Conservation (phyloP, 192 early-diverging fungal genomes). For the Gaertneriomyces sp. region DNA sequence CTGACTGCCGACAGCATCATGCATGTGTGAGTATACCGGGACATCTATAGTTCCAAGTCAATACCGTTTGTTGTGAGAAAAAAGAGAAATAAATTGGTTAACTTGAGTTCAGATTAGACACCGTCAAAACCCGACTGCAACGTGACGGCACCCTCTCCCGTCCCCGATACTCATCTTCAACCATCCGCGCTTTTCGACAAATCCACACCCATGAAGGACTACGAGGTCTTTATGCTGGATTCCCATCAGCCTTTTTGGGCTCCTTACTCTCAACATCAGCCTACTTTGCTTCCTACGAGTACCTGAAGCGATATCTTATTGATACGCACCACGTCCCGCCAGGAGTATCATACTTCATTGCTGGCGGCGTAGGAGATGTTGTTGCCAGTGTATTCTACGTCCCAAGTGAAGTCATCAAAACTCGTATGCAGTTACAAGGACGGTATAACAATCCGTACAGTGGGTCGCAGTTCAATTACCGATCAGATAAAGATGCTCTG, state of each 20-base stretch:
- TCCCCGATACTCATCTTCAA: conserved; percentile 10
- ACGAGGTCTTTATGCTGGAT: conserved; percentile 34
- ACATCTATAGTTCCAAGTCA: background rate
- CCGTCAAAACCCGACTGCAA: conserved; percentile 38
- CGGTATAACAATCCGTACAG: conserved; percentile 66
- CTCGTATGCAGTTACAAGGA: conserved; percentile 87
- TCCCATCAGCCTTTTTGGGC: conserved; percentile 31
- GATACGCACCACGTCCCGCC: background rate
- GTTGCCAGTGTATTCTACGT: conserved; percentile 34
- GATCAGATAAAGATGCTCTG: conserved; percentile 62
- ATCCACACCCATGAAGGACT: conserved; percentile 36
- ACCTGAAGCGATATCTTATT: conserved; percentile 28
- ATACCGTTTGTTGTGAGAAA: background rate
- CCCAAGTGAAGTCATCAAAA: conserved; percentile 61
- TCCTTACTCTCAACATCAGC: conserved; percentile 29
- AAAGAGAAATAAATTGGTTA: background rate
- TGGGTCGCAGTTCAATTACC: conserved; percentile 76
- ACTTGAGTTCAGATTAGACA: conserved; percentile 21
- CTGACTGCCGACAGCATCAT: conserved; percentile 24
- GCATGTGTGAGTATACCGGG: conserved; percentile 17
- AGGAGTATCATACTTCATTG: conserved; percentile 23
- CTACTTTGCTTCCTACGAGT: conserved; percentile 44
- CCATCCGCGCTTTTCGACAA: conserved; percentile 18
- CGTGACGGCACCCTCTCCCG: background rate
- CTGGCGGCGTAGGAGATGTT: conserved; percentile 35